Evolutionary conservation across 345 rosid genomes (phyloP), one percentile per base, ranked within the genome.

Genomic region (Noccaea caerulescens): DNA sequence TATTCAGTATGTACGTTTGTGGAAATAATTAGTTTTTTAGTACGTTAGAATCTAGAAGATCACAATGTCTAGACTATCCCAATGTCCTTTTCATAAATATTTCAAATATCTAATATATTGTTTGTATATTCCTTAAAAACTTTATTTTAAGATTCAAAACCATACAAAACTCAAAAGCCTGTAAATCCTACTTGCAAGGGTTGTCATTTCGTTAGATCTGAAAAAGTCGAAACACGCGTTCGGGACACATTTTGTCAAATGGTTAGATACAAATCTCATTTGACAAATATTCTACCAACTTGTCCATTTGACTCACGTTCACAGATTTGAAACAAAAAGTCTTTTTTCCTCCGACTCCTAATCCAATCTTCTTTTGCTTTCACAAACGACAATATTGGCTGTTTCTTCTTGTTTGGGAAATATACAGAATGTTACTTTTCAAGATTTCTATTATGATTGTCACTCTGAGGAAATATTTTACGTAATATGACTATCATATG

Each of bases 181-280:
- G 20, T 38, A 38, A 49, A 32, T 58, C 46, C 38, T 16, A 57
- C 55, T 36, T 36, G 14, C 37, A 34, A 44, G 1, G 43, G 43
- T 16, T 58, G 39, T 58, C 50, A 58, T 38, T 58, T 58, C 5
- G 20, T 45, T 57, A 20, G 23, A 27, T 27, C 51, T 70, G 51
- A 50, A 59, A 60, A 39, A 9, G 42, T 58, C 5, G 60, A 39
- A 59, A 50, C 43, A 71, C 75, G 75, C 61, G 75, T 60, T 50
- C 12, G 13, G 44, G 34, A 71, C 52, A 71, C 52, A 18, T 20
- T 60, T 50, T 59, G 75, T 71, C 68, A 61, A 61, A 60, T 60
- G 44, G 44, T 71, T 71, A 60, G 75, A 51, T 25, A 41, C 51
- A 51, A 10, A 1, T 45, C 53, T 60, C 68, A 5, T 60, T 71